phyloP scores from a whole-genome alignment of 176 grass and related monocot genomes.

The Bonia amplexicaulis region DNA sequence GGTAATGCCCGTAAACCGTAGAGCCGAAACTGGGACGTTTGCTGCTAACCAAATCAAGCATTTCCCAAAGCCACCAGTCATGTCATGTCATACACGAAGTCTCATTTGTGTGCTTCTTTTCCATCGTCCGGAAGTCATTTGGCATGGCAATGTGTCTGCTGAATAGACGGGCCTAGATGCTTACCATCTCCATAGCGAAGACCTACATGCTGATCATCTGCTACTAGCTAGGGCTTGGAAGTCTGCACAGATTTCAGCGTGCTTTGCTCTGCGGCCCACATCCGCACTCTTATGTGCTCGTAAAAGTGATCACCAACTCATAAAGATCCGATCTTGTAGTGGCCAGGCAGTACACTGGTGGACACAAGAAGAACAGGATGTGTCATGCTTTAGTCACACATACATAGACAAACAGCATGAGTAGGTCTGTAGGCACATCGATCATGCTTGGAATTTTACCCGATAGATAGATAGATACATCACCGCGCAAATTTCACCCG shows the following conservation, averaged over 20 bases:
- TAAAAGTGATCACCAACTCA: not conserved
- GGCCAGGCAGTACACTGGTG: not conserved
- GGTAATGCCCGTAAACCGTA: not conserved
- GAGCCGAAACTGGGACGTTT: not conserved
- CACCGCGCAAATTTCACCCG: not conserved
- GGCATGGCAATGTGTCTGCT: not conserved
- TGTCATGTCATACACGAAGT: not conserved
- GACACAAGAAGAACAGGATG: constrained; percentile 11
- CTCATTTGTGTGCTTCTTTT: not conserved
- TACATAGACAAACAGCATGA: not conserved
- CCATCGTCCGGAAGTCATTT: not conserved
- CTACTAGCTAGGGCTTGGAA: not conserved
- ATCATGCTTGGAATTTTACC: not conserved
- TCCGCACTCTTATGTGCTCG: not conserved
- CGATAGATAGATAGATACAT: not conserved
- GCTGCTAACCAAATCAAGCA: not conserved
- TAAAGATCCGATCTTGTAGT: not conserved
- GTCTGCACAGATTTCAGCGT: not conserved
- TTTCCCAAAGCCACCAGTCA: not conserved
- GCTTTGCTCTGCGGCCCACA: not conserved
- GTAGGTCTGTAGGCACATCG: not conserved
- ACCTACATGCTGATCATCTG: not conserved
- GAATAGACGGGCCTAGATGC: not conserved
- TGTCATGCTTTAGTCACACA: not conserved
- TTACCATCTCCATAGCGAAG: not conserved